Evolutionary conservation across 495 filamentous ascomycete species (phyloP).

Genomic region (Penicillium ucsense): DNA sequence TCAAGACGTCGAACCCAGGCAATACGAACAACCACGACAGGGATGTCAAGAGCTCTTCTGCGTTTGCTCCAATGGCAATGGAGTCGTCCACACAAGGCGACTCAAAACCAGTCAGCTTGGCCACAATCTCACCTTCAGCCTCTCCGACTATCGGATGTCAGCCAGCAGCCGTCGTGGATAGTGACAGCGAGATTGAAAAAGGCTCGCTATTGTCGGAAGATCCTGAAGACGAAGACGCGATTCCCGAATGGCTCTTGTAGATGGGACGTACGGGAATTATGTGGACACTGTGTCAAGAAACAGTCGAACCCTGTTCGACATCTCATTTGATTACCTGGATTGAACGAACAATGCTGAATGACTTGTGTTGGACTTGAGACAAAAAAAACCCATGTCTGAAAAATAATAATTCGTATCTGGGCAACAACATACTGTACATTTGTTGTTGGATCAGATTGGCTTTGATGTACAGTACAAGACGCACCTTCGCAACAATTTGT

Average conservation of each 20-base stretch:
- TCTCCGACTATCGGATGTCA: conserved; percentile 9
- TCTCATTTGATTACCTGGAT: no score
- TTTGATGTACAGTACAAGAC: no score
- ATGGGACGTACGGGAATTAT: not conserved
- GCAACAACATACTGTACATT: no score
- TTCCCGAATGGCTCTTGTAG: conserved; percentile 52
- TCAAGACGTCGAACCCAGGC: not conserved
- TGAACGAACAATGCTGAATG: no score
- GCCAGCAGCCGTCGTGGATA: conserved; percentile 9
- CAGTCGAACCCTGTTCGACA: no score
- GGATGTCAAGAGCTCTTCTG: conserved; percentile 12
- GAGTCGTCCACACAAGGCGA: conserved; percentile 16
- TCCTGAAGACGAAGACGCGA: conserved; percentile 59
- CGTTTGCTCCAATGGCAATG: conserved; percentile 13
- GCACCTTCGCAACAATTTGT: no score
- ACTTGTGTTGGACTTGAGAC: no score
- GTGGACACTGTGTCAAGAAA: not conserved
- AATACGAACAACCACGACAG: not conserved
- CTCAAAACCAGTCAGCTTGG: conserved; percentile 20
- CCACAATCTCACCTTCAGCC: conserved; percentile 11
- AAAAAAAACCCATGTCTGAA: no score
- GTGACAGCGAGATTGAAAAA: conserved; percentile 30
- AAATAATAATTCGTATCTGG: no score
- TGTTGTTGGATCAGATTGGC: no score
- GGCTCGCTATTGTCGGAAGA: conserved; percentile 48